phyloP scores from a whole-genome alignment of 2,329 filamentous ascomycete species.

The Microsporum ferrugineum region DNA sequence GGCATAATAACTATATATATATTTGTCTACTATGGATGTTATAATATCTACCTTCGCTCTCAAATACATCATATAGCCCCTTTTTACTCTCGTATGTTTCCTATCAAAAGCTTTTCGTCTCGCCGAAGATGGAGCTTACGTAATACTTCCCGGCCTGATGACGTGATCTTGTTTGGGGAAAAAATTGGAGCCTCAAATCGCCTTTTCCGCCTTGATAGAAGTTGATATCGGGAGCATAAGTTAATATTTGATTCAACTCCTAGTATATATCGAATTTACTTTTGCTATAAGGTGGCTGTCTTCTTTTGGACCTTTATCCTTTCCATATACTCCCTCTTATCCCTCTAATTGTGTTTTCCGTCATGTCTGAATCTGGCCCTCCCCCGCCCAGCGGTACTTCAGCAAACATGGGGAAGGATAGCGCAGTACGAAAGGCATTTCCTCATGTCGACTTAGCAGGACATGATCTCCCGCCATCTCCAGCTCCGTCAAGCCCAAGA shows the following conservation, averaged over 20 bases:
- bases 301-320: not conserved
- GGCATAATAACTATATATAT: not conserved
- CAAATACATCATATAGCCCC: not conserved
- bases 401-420: slow-evolving; percentile 2
- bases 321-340: not conserved
- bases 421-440: slow-evolving; percentile 36
- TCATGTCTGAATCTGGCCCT: slow-evolving; percentile 12
- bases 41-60: not conserved
- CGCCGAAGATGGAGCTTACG: not conserved
- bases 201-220: not conserved
- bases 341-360: not conserved
- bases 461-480: slow-evolving; percentile 77
- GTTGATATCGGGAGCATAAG: not conserved
- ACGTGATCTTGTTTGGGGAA: not conserved
- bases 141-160: not conserved
- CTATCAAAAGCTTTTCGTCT: not conserved
- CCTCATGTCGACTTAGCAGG: slow-evolving; percentile 65
- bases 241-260: not conserved
- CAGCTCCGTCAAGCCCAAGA: slow-evolving; percentile 80
- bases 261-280: not conserved
- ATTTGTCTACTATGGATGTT: not conserved
- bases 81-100: not conserved
- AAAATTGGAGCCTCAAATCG: not conserved
- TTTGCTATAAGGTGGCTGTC: not conserved
- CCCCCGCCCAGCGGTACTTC: slow-evolving; percentile 3